Conservation (phyloP, 345 rosid genomes). For the Rubroshorea leprosula region DNA sequence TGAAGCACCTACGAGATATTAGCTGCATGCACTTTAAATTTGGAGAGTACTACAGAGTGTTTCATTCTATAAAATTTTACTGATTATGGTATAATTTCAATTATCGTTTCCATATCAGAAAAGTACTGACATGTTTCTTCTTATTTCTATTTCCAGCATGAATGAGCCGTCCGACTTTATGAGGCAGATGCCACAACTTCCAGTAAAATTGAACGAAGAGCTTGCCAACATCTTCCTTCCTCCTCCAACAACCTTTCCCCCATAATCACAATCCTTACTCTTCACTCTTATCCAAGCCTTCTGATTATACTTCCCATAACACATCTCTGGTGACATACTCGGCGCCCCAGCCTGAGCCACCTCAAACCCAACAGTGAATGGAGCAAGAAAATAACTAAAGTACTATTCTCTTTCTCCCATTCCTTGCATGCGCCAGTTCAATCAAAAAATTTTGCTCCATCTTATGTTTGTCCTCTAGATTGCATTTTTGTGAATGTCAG, state of each 20-base stretch:
- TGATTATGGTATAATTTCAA: neutral
- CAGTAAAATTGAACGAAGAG: constrained; percentile 42
- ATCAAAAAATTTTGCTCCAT: no score
- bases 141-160: constrained; percentile 35
- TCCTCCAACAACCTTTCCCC: neutral
- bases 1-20: no score
- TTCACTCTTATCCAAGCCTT: neutral
- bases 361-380: neutral
- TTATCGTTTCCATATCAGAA: neutral
- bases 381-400: neutral
- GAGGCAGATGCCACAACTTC: constrained; percentile 69
- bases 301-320: neutral
- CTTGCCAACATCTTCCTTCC: constrained; percentile 37
- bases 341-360: neutral
- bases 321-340: neutral
- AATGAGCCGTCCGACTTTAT: constrained; percentile 42
- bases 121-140: neutral
- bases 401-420: neutral
- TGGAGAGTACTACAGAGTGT: no score
- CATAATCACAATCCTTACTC: neutral
- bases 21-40: no score
- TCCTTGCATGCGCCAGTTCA: neutral
- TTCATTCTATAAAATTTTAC: no score
- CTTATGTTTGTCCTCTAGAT: no score
- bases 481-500: neutral